phyloP scores from a whole-genome alignment of 192 early-diverging fungal genomes.

The Coemansia guatemalensis region DNA sequence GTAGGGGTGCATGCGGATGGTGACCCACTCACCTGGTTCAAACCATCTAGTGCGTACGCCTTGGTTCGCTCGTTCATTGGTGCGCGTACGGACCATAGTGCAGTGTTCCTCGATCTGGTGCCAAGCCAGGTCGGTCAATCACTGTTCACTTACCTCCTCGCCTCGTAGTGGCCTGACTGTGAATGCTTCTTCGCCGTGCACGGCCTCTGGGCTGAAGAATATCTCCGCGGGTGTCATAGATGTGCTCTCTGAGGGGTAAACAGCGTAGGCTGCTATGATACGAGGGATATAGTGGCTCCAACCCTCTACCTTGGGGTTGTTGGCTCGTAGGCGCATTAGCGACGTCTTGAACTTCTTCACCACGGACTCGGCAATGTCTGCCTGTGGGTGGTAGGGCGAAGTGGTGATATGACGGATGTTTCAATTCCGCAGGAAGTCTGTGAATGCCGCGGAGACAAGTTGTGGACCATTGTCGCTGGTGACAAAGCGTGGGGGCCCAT shows the following conservation, averaged over 20 bases:
- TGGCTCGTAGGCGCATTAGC: neutral
- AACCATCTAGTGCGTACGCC: neutral
- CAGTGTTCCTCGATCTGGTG: neutral
- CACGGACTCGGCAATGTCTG: constrained; percentile 18
- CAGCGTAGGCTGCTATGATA: constrained; percentile 13
- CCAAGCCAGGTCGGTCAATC: neutral
- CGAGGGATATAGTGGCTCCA: constrained; percentile 12
- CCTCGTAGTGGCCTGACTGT: too few relatives aligned
- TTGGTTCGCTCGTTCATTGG: neutral
- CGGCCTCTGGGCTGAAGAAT: neutral
- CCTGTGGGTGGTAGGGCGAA: too few relatives aligned
- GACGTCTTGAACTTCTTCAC: constrained; percentile 22
- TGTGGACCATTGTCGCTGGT: too few relatives aligned
- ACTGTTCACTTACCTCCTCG: neutral
- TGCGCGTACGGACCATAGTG: neutral
- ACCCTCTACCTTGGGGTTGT: neutral
- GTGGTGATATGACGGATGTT: constrained; percentile 5
- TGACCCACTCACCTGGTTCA: too few relatives aligned
- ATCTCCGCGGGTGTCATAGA: neutral
- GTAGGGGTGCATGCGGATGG: constrained; percentile 3
- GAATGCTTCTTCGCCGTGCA: neutral
- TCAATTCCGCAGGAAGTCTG: neutral
- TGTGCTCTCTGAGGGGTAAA: neutral
- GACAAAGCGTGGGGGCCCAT: constrained; percentile 3
- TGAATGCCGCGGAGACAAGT: neutral